These are phyloP conservation scores for Zasmidium angulare DNA, from an alignment of 2,329 filamentous ascomycete species.

Conservation along the genomic window DNA sequence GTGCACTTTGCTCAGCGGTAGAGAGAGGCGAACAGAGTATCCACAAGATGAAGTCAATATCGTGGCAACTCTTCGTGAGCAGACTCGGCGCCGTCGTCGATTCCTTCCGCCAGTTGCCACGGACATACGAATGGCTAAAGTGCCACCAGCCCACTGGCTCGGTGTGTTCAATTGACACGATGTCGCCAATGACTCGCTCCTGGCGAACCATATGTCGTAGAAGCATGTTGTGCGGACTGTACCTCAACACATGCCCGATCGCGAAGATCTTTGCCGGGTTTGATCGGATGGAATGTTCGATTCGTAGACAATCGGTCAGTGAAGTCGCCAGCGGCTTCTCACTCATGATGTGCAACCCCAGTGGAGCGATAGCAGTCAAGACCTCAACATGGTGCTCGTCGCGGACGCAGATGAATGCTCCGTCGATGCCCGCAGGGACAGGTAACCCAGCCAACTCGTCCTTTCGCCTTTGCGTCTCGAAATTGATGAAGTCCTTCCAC, in stretches of 20 bases:
- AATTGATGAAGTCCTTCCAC: conserved; percentile 75
- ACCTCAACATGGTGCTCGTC: conserved; percentile 88
- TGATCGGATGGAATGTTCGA: conserved; percentile 43
- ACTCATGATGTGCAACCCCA: conserved; percentile 79
- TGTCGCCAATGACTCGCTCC: conserved; percentile 75
- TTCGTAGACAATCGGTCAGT: conserved; percentile 73
- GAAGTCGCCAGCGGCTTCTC: conserved; percentile 90
- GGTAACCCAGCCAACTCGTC: conserved; percentile 49
- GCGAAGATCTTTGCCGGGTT: conserved; percentile 64
- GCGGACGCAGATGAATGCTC: conserved; percentile 70
- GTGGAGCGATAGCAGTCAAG: conserved; percentile 68
- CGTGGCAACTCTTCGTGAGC: conserved; percentile 93
- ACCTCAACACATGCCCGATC: conserved; percentile 89
- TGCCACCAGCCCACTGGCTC: conserved; percentile 98
- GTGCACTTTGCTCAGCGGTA: conserved; percentile 41
- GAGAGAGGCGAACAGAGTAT: conserved; percentile 71
- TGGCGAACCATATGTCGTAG: conserved; percentile 75
- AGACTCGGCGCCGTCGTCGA: conserved; percentile 75
- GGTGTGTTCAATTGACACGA: conserved; percentile 84
- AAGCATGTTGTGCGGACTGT: conserved; percentile 88
- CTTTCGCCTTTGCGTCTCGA: conserved; percentile 64
- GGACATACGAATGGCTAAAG: conserved; percentile 85
- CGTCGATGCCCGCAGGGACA: conserved; percentile 48
- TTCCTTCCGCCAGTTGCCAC: conserved; percentile 89
- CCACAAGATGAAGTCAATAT: conserved; percentile 92